Base-by-base conservation (phyloP, 148 eudicot species). In the Cornus controversa region DNA sequence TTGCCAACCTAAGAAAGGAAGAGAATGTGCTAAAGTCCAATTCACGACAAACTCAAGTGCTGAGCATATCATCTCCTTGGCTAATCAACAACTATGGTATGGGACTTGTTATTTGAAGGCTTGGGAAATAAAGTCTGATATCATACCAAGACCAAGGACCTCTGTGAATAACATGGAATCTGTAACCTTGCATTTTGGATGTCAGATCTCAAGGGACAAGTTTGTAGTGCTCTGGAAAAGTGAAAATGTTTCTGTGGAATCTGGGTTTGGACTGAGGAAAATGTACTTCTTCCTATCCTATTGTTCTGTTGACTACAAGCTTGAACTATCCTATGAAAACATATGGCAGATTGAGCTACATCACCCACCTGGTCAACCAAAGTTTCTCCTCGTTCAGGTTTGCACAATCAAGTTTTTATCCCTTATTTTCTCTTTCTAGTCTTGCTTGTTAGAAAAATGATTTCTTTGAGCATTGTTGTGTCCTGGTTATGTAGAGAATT, bases 301-400 rank as follows among this genome's bases (percentile, higher is more conserved):
- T 67, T 15, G 20, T 0, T 63, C 67, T 20, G 67, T 67, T 31
- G 74, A 79, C 0, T 81, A 81, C 71, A 84, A 65, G 74, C 82
- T 84, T 75, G 76, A 84, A 65, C 84, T 84, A 14, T 81, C 79
- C 15, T 78, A 75, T 64, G 80, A 84, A 20, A 84, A 75, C 45
- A 84, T 84, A 15, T 84, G 84, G 87, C 79, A 81, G 74, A 73
- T 84, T 53, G 81, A 78, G 79, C 60, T 78, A 13, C 64, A 80
- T 72, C 37, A 23, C 40, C 65, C 82, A 37, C 45, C 16, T 36
- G 75, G 66, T 65, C 77, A 60, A 71, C 9, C 79, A 45, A 78
- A 75, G 54, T 60, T 75, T 71, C 77, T 84, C 36, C 74, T 81
- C 67, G 66, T 84, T 71, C 87, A 84, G 87, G 87, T 80, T 70